Percentiles rank a stretch among this genome's conserved stretches.
These are phyloP conservation scores for Candida arabinofermentans DNA, from an alignment of 805 yeast species.

Conservation along the genomic window DNA sequence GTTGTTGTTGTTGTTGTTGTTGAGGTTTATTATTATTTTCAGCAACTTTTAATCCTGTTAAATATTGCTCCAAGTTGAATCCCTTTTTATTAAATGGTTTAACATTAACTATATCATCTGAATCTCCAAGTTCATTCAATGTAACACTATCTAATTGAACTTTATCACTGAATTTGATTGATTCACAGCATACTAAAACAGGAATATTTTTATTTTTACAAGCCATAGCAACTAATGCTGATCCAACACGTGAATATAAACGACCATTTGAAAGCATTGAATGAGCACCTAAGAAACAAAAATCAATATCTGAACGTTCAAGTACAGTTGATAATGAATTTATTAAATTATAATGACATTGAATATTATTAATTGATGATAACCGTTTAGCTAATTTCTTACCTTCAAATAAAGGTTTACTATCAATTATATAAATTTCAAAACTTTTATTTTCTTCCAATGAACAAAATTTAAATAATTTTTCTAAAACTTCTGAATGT, in stretches of 20 bases:
- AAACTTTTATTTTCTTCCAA: slow-evolving; percentile 58
- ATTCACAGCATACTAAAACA: slow-evolving; percentile 92
- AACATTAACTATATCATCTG: slow-evolving; percentile 60
- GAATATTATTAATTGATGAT: slow-evolving; percentile 53
- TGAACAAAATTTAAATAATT: slow-evolving; percentile 68
- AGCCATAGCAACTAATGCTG: slow-evolving; percentile 90
- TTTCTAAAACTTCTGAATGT: slow-evolving; percentile 76
- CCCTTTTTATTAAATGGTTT: slow-evolving; percentile 58
- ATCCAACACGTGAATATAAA: slow-evolving; percentile 89
- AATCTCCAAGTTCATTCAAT: slow-evolving; percentile 82
- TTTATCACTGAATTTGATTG: slow-evolving; percentile 88
- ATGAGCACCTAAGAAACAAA: slow-evolving; percentile 93
- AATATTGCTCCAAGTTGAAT: slow-evolving; percentile 61
- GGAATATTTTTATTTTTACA: slow-evolving; percentile 87
- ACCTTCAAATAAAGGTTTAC: slow-evolving; percentile 94
- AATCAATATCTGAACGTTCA: slow-evolving; percentile 68
- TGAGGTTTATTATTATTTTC: slow-evolving; percentile 13
- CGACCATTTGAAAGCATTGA: slow-evolving; percentile 95
- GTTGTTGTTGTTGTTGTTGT: slow-evolving; percentile 25
- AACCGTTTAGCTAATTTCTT: slow-evolving; percentile 66
- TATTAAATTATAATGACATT: slow-evolving; percentile 73
- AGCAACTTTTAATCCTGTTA: slow-evolving; percentile 37
- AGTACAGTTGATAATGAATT: slow-evolving; percentile 76
- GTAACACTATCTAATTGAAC: slow-evolving; percentile 97
- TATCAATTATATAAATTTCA: slow-evolving; percentile 83